Conservation (phyloP, 768 basidiomycete genomes). For the Roridomyces roridus region DNA sequence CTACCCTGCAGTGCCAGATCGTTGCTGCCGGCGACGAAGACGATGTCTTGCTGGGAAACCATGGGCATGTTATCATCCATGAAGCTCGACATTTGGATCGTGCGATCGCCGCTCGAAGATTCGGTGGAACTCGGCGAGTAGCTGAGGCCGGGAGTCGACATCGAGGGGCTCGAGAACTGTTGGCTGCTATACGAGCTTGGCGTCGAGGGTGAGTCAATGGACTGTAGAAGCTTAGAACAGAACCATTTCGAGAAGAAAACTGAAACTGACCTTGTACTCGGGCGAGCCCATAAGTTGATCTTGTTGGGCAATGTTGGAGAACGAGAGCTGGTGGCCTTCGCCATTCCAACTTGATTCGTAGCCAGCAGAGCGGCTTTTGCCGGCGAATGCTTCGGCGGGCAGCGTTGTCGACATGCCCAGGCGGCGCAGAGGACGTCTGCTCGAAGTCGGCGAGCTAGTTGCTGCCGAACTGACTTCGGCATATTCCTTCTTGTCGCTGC, state of each 20-base stretch:
- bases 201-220: slow-evolving; percentile 8
- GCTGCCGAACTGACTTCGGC: not conserved
- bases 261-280: slow-evolving; percentile 7
- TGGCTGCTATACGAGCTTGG: slow-evolving; percentile 17
- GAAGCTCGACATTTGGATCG: slow-evolving; percentile 61
- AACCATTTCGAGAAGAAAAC: not conserved
- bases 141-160: slow-evolving; percentile 61
- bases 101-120: slow-evolving; percentile 59
- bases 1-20: slow-evolving; percentile 17
- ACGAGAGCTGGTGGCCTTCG: slow-evolving; percentile 20
- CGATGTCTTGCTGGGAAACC: slow-evolving; percentile 16
- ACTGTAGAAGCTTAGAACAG: not conserved
- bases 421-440: slow-evolving; percentile 20
- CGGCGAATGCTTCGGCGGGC: slow-evolving; percentile 40
- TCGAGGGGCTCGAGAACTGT: slow-evolving; percentile 44
- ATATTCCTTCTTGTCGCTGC: slow-evolving; percentile 19
- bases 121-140: slow-evolving; percentile 68
- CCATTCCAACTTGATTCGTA: slow-evolving; percentile 10
- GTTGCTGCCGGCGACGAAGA: slow-evolving; percentile 3
- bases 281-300: slow-evolving; percentile 23
- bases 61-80: slow-evolving; percentile 48
- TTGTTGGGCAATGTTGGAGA: slow-evolving; percentile 21
- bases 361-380: slow-evolving; percentile 5
- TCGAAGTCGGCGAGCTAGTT: slow-evolving; percentile 20
- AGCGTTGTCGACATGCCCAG: slow-evolving; percentile 51